Conservation (phyloP, 164 flowering plant genomes). For the Cinnamomum chago region DNA sequence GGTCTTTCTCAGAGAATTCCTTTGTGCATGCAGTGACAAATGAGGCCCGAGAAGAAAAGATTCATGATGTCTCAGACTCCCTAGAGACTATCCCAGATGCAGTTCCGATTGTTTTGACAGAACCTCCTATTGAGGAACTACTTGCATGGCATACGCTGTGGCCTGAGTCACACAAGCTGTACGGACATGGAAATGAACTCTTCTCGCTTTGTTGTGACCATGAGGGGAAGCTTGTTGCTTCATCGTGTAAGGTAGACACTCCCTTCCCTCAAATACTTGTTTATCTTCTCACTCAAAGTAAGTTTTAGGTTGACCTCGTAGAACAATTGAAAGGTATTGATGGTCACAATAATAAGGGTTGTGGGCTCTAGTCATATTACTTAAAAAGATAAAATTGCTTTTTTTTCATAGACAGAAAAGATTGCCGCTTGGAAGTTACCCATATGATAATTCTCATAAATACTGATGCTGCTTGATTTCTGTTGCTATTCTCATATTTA, state of each 20-base stretch:
- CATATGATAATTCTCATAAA: too few relatives aligned
- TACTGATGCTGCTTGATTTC: too few relatives aligned
- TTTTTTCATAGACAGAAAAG: too few relatives aligned
- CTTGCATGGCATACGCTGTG: conserved; percentile 89
- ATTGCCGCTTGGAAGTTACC: too few relatives aligned
- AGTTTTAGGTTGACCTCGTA: too few relatives aligned
- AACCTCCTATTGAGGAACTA: conserved; percentile 95
- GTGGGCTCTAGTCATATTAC: too few relatives aligned
- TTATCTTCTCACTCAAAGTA: not conserved
- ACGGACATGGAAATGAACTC: conserved; percentile 98
- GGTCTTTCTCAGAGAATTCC: not conserved
- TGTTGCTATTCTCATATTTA: too few relatives aligned
- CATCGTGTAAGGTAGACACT: conserved; percentile 80
- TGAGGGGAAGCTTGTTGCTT: conserved; percentile 80
- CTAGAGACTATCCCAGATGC: conserved; percentile 93
- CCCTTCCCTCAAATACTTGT: not conserved
- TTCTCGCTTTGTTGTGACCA: conserved; percentile 85
- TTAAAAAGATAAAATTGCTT: too few relatives aligned
- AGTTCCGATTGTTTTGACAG: conserved; percentile 68
- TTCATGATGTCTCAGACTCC: conserved; percentile 54
- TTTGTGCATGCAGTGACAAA: conserved; percentile 44
- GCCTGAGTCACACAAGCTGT: conserved; percentile 98
- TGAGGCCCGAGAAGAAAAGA: conserved; percentile 32
- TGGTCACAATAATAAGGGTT: too few relatives aligned
- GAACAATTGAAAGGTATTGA: too few relatives aligned